Base-by-base conservation (phyloP, 768 basidiomycete genomes). In the Rhizopogon vinicolor region DNA sequence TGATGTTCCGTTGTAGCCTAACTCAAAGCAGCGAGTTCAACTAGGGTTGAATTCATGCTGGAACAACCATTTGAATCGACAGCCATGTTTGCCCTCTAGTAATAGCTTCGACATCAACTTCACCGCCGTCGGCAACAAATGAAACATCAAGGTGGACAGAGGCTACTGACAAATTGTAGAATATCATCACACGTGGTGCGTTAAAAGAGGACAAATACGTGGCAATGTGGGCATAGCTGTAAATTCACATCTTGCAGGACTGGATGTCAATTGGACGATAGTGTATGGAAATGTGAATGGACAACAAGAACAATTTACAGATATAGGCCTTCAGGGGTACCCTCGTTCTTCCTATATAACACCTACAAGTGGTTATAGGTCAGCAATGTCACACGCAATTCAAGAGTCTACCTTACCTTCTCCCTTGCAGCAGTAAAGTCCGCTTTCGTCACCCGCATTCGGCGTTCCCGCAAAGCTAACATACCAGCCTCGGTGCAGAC, bases 401-500 rank as follows among this genome's bases (percentile, higher is more conserved):
- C 39, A 40, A 22, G 31, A 25, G 16, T 18, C 39, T 35, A 3
- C 62, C 76, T 33, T 62, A 92, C 94, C 86, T 97, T 97, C 78
- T 98, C 96, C 68, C 95, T 77, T 3, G 96, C 96, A 12, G 86
- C 68, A 3, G 91, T 87, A 63, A 98, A 92, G 71, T 98, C 96
- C 7, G 78, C 81, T 74, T 97, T 94, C 35, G 84, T 91, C 13
- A 98, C 96, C 67, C 90, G 79, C 93, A 95, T 98, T 58, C 97
- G 80, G 53, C 97, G 80, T 70, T 99, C 97, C 60, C 97, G 82
- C 57, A 99, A 76, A 5, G 97, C 97, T 35, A 98, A 78, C 51
- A 99, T 72, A 61, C 97, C 97, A n/a, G 97, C 96, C 68, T 99
- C 97, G 6, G 97, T 98, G 69, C 95, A 98, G 5, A 98, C 92